Base-by-base conservation (phyloP, 768 basidiomycete species). In the Chiua virens region DNA sequence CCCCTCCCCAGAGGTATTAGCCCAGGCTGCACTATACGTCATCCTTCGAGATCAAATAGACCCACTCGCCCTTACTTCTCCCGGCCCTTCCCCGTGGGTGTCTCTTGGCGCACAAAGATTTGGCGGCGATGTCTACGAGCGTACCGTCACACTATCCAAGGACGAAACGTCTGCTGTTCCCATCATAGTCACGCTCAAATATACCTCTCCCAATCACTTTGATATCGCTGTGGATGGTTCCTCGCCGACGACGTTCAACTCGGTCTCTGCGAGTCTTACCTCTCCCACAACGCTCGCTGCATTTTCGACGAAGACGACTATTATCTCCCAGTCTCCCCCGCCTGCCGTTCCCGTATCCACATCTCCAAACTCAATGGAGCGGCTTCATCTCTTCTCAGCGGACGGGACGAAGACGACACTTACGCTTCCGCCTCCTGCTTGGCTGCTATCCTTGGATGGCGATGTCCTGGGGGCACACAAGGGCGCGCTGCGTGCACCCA, bases 1-100 rank as follows among this genome's bases (percentile, higher is more conserved):
- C 15, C 85, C 90, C 3, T 76, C 79, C 1, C 72, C 86, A 0
- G 80, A 83, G 41, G 60, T 89, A 11, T 71, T 94, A 6, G 89
- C 87, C 3, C 87, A 89, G 64, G 89, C 88, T 1, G 92, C 88
- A 0, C 74, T 97, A 8, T 96, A 79, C 62, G 71, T 91, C 11
- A 77, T 75, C 17, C 78, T 92, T 15, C 81, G 88, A 36, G 87
- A 88, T 52, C 78, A 79, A 25, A 65, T 72, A 35, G 49, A 32
- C 41, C 40, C 66, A 8, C 59, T 68, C 0, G 36, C 42, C 5
- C 61, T 67, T 8, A 62, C 71, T n/a, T n/a, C n/a, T n/a, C n/a
- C n/a, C n/a, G n/a, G n/a, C n/a, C n/a, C n/a, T 1, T 81, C 82
- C 5, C 86, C 89, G 0, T 94, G 92, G 89, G 71, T 74, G 14